Percentiles rank a stretch among this genome's conserved stretches.
phyloP scores from a whole-genome alignment of 2,329 filamentous ascomycete species.

The Xylaria hypoxylon region DNA sequence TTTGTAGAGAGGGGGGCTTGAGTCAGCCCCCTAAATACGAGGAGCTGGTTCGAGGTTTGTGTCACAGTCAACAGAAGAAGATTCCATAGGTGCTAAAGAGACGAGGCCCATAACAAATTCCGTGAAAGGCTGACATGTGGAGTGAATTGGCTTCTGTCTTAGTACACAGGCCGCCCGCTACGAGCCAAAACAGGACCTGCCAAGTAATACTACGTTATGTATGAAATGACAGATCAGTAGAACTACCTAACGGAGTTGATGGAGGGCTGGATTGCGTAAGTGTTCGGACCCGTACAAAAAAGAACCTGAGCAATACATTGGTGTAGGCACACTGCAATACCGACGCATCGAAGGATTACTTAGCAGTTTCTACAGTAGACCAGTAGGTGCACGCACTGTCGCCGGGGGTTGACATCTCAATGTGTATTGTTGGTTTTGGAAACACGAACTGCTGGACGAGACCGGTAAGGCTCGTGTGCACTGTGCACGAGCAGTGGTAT shows the following conservation, averaged over 20 bases:
- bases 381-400: background rate
- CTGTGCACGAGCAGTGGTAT: too few relatives aligned
- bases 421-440: background rate
- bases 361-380: background rate
- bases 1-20: background rate
- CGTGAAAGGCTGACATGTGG: background rate
- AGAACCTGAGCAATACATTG: background rate
- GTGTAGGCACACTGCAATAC: too few relatives aligned
- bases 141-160: background rate
- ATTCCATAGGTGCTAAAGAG: background rate
- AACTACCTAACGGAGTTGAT: background rate
- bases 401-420: background rate
- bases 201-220: too few relatives aligned
- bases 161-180: background rate
- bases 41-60: constrained; percentile 4
- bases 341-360: constrained; percentile 1
- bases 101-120: background rate
- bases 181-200: background rate
- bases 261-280: constrained; percentile 10
- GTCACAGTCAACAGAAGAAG: background rate
- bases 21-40: background rate
- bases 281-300: constrained; percentile 5
- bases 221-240: constrained; percentile 9
- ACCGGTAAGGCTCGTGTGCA: background rate
- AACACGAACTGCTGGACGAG: background rate